These are phyloP conservation scores for Psilocybe azurescens DNA, from an alignment of 768 basidiomycete species.

Conservation along the genomic window DNA sequence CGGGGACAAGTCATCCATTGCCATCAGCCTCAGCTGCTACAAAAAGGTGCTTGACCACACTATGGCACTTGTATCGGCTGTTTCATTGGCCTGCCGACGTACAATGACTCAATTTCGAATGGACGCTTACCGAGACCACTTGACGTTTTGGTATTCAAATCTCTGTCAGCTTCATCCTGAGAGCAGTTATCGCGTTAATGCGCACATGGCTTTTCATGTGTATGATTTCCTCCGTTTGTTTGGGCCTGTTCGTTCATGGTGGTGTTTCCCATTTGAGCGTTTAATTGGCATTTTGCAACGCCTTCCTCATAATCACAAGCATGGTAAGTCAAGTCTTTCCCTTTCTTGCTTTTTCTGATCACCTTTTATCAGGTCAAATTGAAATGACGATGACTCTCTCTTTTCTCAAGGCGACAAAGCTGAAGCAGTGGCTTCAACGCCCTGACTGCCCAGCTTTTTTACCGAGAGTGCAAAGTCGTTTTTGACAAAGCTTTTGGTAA, in stretches of 20 bases:
- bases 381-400: slow-evolving; percentile 24
- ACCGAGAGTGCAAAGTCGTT: slow-evolving; percentile 10
- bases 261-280: slow-evolving; percentile 40
- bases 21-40: slow-evolving; percentile 20
- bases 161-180: slow-evolving; percentile 36
- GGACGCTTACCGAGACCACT: background rate
- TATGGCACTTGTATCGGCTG: slow-evolving; percentile 19
- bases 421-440: slow-evolving; percentile 15
- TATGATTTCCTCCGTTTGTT: slow-evolving; percentile 31
- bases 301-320: slow-evolving; percentile 17
- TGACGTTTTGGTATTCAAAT: slow-evolving; percentile 32
- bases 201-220: slow-evolving; percentile 47
- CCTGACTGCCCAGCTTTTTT: slow-evolving; percentile 16
- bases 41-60: slow-evolving; percentile 24
- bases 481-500: slow-evolving; percentile 6
- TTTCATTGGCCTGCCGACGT: background rate
- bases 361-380: slow-evolving; percentile 22
- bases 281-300: slow-evolving; percentile 27
- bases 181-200: slow-evolving; percentile 34
- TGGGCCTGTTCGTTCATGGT: slow-evolving; percentile 43
- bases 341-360: slow-evolving; percentile 17
- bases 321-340: slow-evolving; percentile 19
- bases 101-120: background rate
- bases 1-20: slow-evolving; percentile 29
- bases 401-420: slow-evolving; percentile 20